Conservation (phyloP, 345 rosid genomes). For the Crucihimalaya himalaica region DNA sequence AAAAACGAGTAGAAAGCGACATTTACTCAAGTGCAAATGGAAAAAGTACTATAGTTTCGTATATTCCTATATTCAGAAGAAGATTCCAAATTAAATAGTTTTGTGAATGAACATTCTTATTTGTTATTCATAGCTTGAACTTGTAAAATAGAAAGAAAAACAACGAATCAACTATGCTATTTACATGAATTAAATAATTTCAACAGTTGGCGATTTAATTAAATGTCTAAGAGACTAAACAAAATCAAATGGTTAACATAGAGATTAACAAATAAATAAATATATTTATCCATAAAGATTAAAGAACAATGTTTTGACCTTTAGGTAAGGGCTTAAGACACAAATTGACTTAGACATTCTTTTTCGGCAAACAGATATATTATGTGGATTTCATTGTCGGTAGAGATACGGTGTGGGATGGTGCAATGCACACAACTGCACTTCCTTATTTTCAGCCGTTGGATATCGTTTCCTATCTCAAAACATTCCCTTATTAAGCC, state of each 20-base stretch:
- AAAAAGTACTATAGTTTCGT: background rate
- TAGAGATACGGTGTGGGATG: background rate
- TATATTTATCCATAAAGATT: background rate
- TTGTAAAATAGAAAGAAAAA: background rate
- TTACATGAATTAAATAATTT: background rate
- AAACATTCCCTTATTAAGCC: background rate
- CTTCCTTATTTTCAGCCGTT: constrained; percentile 3
- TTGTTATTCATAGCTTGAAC: background rate
- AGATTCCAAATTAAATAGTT: constrained; percentile 34
- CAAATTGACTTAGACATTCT: constrained; percentile 27
- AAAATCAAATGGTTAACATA: constrained; percentile 10
- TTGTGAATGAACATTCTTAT: constrained; percentile 11
- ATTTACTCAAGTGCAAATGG: background rate
- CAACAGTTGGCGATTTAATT: constrained; percentile 13
- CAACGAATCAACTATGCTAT: background rate
- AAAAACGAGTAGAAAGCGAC: constrained; percentile 23
- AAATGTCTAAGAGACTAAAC: background rate
- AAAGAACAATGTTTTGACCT: constrained; percentile 24
- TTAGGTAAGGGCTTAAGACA: constrained; percentile 35
- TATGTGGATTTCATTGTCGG: constrained; percentile 16
- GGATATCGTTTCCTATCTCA: background rate
- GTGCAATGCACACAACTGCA: background rate
- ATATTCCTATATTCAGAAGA: constrained; percentile 34
- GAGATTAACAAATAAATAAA: background rate
- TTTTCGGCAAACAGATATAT: constrained; percentile 2